Evolutionary conservation across 208 protist genomes (phyloP).

Genomic region (Leishmania major): DNA sequence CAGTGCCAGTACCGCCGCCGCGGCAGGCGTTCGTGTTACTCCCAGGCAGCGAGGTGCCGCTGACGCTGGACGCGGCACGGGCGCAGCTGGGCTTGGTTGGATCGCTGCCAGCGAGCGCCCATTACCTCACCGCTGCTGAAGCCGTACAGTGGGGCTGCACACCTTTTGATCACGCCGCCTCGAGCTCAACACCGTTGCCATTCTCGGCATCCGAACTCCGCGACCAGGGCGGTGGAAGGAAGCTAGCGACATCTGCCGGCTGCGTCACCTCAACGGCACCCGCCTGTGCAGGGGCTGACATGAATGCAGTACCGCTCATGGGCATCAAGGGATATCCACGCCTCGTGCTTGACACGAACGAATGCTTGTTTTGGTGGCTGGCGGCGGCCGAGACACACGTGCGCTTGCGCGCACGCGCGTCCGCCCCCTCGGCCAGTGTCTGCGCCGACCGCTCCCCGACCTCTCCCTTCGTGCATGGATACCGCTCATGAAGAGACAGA

Average conservation of each 20-base stretch:
- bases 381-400: conserved; percentile 56
- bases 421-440: background rate
- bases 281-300: background rate
- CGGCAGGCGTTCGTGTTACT: conserved; percentile 17
- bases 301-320: conserved; percentile 10
- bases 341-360: conserved; percentile 47
- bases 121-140: conserved; percentile 23
- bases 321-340: conserved; percentile 49
- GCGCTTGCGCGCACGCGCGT: conserved; percentile 22
- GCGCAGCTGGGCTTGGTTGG: conserved; percentile 23
- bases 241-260: background rate
- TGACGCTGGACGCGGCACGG: conserved; percentile 19
- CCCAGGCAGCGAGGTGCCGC: conserved; percentile 18
- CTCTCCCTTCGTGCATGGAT: background rate
- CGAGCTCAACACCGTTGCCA: background rate
- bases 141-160: conserved; percentile 6
- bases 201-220: background rate
- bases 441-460: background rate
- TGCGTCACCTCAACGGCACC: background rate
- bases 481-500: background rate
- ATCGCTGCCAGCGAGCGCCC: conserved; percentile 17
- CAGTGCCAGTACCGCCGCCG: background rate
- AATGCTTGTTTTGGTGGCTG: conserved; percentile 64
- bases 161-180: background rate
- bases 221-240: background rate